These are phyloP conservation scores for Neurospora intermedia DNA, from an alignment of 495 filamentous ascomycete genomes.

Conservation along the genomic window DNA sequence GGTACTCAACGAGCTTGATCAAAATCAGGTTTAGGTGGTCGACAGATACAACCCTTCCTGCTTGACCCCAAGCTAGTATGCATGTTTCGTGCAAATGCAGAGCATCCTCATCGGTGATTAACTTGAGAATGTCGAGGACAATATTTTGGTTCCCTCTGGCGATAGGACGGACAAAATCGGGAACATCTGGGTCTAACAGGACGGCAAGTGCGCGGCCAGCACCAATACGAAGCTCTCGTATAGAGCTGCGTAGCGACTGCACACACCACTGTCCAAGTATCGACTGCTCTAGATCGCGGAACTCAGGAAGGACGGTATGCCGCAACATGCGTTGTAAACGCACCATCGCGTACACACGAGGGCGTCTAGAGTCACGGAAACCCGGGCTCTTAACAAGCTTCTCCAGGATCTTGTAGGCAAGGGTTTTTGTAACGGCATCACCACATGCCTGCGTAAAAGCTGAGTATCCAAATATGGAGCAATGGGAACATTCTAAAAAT, in stretches of 20 bases:
- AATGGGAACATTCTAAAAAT: slow-evolving; percentile 14
- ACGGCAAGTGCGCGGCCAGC: slow-evolving; percentile 45
- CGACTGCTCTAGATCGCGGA: slow-evolving; percentile 57
- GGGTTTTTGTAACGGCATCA: slow-evolving; percentile 5
- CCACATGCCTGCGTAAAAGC: background rate
- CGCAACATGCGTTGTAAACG: slow-evolving; percentile 54
- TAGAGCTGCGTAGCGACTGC: slow-evolving; percentile 65
- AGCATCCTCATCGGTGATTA: slow-evolving; percentile 53
- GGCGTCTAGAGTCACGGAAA: slow-evolving; percentile 47
- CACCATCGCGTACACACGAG: slow-evolving; percentile 63
- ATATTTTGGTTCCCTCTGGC: slow-evolving; percentile 54
- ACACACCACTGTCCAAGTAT: slow-evolving; percentile 69
- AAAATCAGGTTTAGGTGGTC: slow-evolving; percentile 80
- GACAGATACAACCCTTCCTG: slow-evolving; percentile 52
- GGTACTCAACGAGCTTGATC: slow-evolving; percentile 70
- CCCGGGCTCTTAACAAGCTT: slow-evolving; percentile 44
- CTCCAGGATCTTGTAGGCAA: slow-evolving; percentile 41
- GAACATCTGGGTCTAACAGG: slow-evolving; percentile 47
- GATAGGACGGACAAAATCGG: slow-evolving; percentile 23
- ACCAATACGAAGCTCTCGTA: slow-evolving; percentile 75
- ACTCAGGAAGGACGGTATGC: slow-evolving; percentile 44
- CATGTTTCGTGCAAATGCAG: slow-evolving; percentile 67
- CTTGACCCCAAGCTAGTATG: slow-evolving; percentile 71
- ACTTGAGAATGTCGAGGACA: slow-evolving; percentile 57
- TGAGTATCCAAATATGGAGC: slow-evolving; percentile 2